Percentiles rank a stretch among this genome's conserved stretches.
Conservation (phyloP, 2,329 filamentous ascomycete genomes). For the Fusarium zealandicum region DNA sequence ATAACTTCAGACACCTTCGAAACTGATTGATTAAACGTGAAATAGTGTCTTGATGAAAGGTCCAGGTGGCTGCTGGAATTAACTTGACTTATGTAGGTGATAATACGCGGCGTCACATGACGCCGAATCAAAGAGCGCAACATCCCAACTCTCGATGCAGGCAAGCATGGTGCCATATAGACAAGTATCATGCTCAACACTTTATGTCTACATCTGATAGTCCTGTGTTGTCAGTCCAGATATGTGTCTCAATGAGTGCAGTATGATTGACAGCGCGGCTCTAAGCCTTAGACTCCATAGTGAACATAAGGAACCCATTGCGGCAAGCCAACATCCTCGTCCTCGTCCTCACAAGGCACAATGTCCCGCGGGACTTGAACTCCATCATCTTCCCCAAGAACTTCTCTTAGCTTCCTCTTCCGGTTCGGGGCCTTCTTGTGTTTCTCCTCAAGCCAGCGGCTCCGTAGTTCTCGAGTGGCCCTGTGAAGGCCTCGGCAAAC, state of each 20-base stretch:
- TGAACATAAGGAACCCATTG: conserved; percentile 3
- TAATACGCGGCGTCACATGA: conserved; percentile 27
- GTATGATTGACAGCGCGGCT: too few relatives aligned
- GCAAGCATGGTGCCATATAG: too few relatives aligned
- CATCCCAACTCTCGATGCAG: neutral
- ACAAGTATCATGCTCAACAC: too few relatives aligned
- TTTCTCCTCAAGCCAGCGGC: neutral
- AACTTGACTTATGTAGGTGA: neutral
- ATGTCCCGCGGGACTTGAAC: neutral
- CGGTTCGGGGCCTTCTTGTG: neutral
- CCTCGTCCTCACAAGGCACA: neutral
- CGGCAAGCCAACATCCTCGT: neutral
- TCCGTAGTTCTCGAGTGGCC: neutral
- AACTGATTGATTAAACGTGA: too few relatives aligned
- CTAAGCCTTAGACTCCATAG: neutral
- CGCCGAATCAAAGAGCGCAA: neutral
- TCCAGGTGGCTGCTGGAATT: neutral
- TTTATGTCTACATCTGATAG: too few relatives aligned
- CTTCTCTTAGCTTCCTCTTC: neutral
- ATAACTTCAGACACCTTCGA: too few relatives aligned
- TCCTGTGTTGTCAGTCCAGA: too few relatives aligned
- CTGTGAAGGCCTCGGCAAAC: conserved; percentile 3
- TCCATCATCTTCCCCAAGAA: neutral
- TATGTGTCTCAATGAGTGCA: neutral
- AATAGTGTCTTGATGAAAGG: neutral